These are phyloP conservation scores for Cerioporus squamosus DNA, from an alignment of 1,284 basidiomycete genomes.

Conservation along the genomic window DNA sequence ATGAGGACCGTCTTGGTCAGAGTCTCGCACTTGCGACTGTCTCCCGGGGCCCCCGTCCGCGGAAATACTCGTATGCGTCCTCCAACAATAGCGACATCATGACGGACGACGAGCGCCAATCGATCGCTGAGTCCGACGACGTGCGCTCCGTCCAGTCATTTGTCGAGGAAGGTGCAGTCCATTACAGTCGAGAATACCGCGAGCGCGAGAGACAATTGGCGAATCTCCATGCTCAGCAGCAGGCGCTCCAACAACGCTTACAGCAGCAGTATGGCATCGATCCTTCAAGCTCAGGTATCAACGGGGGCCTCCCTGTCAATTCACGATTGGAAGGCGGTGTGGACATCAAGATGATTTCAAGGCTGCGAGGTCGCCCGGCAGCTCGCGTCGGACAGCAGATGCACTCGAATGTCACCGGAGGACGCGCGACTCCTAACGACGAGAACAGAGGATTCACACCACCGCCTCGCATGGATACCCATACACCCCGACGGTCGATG, in stretches of 20 bases:
- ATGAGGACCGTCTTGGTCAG: constrained; percentile 66
- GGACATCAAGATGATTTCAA: constrained; percentile 30
- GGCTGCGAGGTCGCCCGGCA: constrained; percentile 31
- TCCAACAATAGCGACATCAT: constrained; percentile 64
- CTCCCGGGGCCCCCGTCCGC: constrained; percentile 58
- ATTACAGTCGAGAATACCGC: constrained; percentile 22
- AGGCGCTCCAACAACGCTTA: constrained; percentile 12
- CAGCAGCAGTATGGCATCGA: constrained; percentile 24
- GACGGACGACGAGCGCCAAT: constrained; percentile 65
- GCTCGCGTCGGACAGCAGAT: constrained; percentile 23
- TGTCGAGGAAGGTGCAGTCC: constrained; percentile 46
- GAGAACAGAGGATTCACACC: constrained; percentile 25
- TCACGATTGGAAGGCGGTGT: constrained; percentile 24
- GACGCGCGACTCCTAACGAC: constrained; percentile 13
- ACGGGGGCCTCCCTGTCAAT: constrained; percentile 8
- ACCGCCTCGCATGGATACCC: constrained; percentile 35
- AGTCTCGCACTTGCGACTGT: constrained; percentile 70
- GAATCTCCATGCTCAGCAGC: constrained; percentile 23
- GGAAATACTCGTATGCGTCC: constrained; percentile 46
- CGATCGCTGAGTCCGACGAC: constrained; percentile 66
- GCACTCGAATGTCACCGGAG: constrained; percentile 12
- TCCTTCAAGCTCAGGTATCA: constrained; percentile 22
- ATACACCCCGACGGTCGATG: constrained; percentile 39
- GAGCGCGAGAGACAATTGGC: constrained; percentile 22
- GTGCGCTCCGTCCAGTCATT: constrained; percentile 64